Percentiles rank a stretch among this genome's conserved stretches.
phyloP scores from a whole-genome alignment of 2,329 filamentous ascomycete genomes.

The Colletotrichum lindemuthianum region DNA sequence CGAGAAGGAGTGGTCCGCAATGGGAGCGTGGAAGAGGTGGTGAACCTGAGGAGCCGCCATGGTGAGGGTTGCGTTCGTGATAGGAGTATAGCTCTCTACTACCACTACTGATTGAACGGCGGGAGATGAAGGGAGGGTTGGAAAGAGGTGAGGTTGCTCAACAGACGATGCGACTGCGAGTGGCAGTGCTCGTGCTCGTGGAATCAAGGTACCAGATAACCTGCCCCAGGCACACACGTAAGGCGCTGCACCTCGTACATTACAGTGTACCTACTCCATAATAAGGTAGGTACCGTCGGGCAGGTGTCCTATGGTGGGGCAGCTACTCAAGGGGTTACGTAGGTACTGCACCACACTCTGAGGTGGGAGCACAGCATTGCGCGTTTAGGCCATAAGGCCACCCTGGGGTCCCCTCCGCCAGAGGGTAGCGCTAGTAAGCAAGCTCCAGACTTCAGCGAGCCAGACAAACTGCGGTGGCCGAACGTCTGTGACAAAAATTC shows the following conservation, averaged over 20 bases:
- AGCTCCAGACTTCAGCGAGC: constrained; percentile 18
- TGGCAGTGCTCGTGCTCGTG: constrained; percentile 19
- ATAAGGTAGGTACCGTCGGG: too few species aligned
- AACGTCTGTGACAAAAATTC: constrained; percentile 23
- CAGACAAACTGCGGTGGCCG: constrained; percentile 26
- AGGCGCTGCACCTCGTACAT: constrained; percentile 15
- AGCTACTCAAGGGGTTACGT: constrained; percentile 10
- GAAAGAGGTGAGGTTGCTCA: constrained; percentile 1
- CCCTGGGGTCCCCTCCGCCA: constrained; percentile 19
- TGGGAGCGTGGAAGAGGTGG: constrained; percentile 95
- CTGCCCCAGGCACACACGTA: constrained; percentile 14
- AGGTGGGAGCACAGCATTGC: not conserved
- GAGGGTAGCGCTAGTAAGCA: constrained; percentile 15
- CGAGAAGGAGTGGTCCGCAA: constrained; percentile 98
- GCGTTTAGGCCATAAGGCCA: constrained; percentile 26
- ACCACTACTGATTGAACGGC: constrained; percentile 59
- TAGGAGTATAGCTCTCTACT: constrained; percentile 99
- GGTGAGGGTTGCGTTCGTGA: constrained; percentile 57
- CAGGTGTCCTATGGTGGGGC: constrained; percentile 30
- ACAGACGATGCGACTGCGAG: constrained; percentile 11
- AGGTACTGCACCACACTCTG: constrained; percentile 7
- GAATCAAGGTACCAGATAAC: too few species aligned
- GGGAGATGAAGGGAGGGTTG: constrained; percentile 6
- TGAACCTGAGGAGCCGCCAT: constrained; percentile 94
- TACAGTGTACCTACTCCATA: not conserved